These are phyloP conservation scores for Blastobotrys serpentis DNA, from an alignment of 1,139 yeast species.

Conservation along the genomic window DNA sequence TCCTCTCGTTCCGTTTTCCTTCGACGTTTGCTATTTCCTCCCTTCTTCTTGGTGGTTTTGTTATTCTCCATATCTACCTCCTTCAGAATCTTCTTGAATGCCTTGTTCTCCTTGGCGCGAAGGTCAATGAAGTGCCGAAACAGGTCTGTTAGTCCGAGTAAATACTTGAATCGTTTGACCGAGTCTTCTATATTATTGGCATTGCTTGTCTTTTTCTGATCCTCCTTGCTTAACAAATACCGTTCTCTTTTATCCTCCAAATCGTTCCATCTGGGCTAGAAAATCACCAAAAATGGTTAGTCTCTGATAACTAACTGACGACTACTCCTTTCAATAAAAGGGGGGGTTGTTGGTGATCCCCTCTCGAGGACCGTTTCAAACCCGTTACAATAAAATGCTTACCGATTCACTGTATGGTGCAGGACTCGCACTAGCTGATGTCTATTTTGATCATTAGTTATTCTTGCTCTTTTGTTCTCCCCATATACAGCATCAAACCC, in stretches of 20 bases:
- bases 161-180: constrained; percentile 71
- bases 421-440: constrained; percentile 5
- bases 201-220: constrained; percentile 7
- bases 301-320: background rate
- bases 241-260: constrained; percentile 23
- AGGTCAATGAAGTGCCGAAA: constrained; percentile 88
- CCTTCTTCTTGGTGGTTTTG: constrained; percentile 20
- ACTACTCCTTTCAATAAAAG: too few relatives aligned
- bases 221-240: constrained; percentile 20
- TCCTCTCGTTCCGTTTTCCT: constrained; percentile 75
- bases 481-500: too few relatives aligned
- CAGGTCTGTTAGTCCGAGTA: constrained; percentile 79
- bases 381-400: too few relatives aligned
- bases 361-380: constrained; percentile 6
- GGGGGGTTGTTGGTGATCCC: too few relatives aligned
- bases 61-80: constrained; percentile 49
- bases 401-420: constrained; percentile 9
- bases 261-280: constrained; percentile 13
- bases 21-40: constrained; percentile 32
- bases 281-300: background rate
- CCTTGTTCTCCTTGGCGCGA: constrained; percentile 75
- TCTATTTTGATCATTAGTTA: background rate
- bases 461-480: too few relatives aligned
- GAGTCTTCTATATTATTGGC: constrained; percentile 26
- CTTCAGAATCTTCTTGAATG: constrained; percentile 57